Base-by-base conservation (phyloP, 108 stramenopile species). In the Chaetoceros muelleri region DNA sequence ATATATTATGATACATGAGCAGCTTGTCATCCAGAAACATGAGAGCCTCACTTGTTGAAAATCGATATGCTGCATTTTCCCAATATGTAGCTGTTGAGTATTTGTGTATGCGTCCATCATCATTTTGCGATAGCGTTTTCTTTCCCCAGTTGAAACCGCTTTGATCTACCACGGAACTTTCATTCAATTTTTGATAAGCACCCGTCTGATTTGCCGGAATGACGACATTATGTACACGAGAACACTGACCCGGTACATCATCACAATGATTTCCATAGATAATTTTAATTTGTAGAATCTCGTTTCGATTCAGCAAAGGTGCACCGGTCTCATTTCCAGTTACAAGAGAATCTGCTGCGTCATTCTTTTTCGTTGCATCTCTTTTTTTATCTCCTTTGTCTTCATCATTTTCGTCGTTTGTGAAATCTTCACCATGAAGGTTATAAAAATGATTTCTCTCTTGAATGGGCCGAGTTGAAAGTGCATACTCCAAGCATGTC, bases 251-350 rank as follows among this genome's bases (percentile, higher is more conserved):
- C 13, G 5, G 5, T 5, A 40, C 13, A 40, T 40, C 13, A 20
- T 21, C 27, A 28, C 70, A 72, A 20, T 30, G 51, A n/a, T 54
- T 44, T 44, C 74, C 74, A 54, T 72, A 75, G 52, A 75, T 26
- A 2, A 75, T 65, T 64, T 75, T 75, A 13, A 75, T 72, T 60
- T 75, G 74, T 3, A 75, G 56, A 22, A 75, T 75, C 53, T 75
- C 74, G 64, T 75, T 67, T 23, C 48, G 62, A 13, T 67, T 62
- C 18, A 75, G 19, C 20, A 72, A 26, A 5, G 74, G 74, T 23
- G 19, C 18, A 44, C 3, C 34, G 3, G 19, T 17, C 45, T 24
- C 13, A 19, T 20, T 23, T 27, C 5, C 24, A 1, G 30, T 29
- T 21, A 18, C 30, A 26, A 13, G 30, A 13, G 55, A 16, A 55